Base-by-base conservation (phyloP, 805 yeast genomes). In the Yamadazyma sp. region DNA sequence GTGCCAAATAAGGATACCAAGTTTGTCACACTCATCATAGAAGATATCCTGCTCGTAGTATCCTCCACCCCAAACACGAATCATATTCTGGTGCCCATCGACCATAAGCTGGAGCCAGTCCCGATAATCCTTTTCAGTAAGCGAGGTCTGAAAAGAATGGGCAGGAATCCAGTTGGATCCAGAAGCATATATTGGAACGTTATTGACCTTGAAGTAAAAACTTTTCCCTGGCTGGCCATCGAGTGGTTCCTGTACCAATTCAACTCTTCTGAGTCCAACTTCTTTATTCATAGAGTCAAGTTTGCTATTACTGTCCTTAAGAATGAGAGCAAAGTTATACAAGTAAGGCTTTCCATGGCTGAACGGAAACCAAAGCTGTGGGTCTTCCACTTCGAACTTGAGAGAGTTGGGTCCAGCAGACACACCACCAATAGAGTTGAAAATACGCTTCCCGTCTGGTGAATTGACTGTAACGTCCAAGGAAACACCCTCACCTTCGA, bases 131-230 rank as follows among this genome's bases (percentile, higher is more conserved):
- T 53, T 33, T 2, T 52, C 43, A 5, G 60, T 54, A 7, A 70
- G 43, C 11, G 41, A 40, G 2, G 70, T 60, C 12, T 54, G 54
- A 35, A 69, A 59, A 1, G 67, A 62, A 46, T 72, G 75, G 2
- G 64, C 71, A 1, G 77, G 78, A 34, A 73, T 73, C 78, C 78
- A 73, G 46, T 70, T 62, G 6, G 73, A 64, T 0, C 78, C 77
- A 12, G 54, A 51, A 23, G 52, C 42, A 44, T 57, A 73, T 2
- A 67, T 48, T 5, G 74, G 67, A 6, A 61, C 43, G 31, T 58
- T 53, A 45, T 73, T 73, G 36, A 73, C 52, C 32, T 52, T 53
- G 52, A 73, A 69, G 44, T 62, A 71, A 50, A 73, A 73, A n/a
- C 62, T 53, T 2, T 62, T 46, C 1, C 77, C 77, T 20, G 39